phyloP scores from a whole-genome alignment of 495 filamentous ascomycete species.

The Massariosphaeria phaeospora region DNA sequence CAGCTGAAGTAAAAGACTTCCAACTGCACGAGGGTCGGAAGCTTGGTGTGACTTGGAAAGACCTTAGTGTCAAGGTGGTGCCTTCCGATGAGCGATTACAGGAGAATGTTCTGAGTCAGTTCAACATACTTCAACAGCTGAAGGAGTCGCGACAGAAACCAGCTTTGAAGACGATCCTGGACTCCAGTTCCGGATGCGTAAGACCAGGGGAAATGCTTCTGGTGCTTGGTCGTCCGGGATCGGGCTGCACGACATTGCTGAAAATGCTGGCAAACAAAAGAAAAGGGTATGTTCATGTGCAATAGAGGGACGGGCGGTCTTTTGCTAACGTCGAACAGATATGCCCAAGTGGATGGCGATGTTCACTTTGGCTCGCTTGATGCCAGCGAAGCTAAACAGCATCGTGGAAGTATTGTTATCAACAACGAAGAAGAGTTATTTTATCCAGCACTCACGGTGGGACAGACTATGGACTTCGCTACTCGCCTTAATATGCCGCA shows the following conservation, averaged over 20 bases:
- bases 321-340: background rate
- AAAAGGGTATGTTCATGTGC: background rate
- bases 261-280: slow-evolving; percentile 64
- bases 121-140: slow-evolving; percentile 17
- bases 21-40: slow-evolving; percentile 14
- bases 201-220: slow-evolving; percentile 54
- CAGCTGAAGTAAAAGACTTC: slow-evolving; percentile 4
- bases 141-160: slow-evolving; percentile 42
- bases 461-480: slow-evolving; percentile 24
- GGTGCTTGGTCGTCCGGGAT: slow-evolving; percentile 66
- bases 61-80: slow-evolving; percentile 55
- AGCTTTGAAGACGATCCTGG: slow-evolving; percentile 56
- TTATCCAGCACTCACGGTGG: slow-evolving; percentile 15
- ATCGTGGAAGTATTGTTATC: slow-evolving; percentile 2
- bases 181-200: slow-evolving; percentile 54
- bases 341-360: background rate
- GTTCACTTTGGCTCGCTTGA: slow-evolving; percentile 8
- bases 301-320: too few relatives aligned
- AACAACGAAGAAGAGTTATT: slow-evolving; percentile 15
- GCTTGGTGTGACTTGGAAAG: slow-evolving; percentile 35
- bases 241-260: slow-evolving; percentile 67
- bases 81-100: slow-evolving; percentile 61
- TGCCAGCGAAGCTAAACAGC: background rate
- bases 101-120: slow-evolving; percentile 23
- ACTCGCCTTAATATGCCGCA: slow-evolving; percentile 36